phyloP scores from a whole-genome alignment of 257 asterid species.

The Striga asiatica region DNA sequence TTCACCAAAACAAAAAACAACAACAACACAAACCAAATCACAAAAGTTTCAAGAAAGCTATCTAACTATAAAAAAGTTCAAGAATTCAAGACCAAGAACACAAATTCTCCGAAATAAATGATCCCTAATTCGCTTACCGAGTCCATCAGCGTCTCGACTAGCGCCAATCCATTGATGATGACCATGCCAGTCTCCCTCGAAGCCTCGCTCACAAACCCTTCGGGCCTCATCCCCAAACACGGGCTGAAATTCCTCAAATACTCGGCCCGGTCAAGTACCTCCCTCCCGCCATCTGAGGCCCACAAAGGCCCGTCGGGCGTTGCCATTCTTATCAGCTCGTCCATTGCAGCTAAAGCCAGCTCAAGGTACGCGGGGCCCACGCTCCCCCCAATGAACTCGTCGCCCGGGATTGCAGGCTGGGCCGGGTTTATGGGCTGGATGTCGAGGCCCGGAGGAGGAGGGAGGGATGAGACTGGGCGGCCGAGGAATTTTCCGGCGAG shows the following conservation, averaged over 20 bases:
- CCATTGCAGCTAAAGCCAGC: conserved; percentile 86
- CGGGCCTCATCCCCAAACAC: conserved; percentile 35
- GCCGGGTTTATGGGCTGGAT: too few relatives aligned
- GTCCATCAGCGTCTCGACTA: conserved; percentile 47
- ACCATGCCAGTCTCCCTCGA: conserved; percentile 41
- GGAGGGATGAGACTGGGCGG: conserved; percentile 28
- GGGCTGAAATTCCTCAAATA: conserved; percentile 26
- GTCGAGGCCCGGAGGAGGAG: too few relatives aligned
- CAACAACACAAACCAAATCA: neutral
- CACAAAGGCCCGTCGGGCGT: conserved; percentile 70
- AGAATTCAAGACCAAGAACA: too few relatives aligned
- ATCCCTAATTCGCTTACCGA: conserved; percentile 27
- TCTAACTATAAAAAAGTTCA: neutral
- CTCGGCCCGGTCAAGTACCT: conserved; percentile 35
- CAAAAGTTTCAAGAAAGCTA: too few relatives aligned
- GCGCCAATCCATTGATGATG: conserved; percentile 37
- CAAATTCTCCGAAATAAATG: too few relatives aligned
- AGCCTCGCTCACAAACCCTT: conserved; percentile 40
- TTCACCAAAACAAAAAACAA: neutral
- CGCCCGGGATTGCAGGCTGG: too few relatives aligned
- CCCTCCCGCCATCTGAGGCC: conserved; percentile 51
- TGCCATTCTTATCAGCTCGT: conserved; percentile 65
- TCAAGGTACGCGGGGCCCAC: conserved; percentile 78
- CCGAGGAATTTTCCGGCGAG: conserved; percentile 42
- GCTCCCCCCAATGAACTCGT: conserved; percentile 39